phyloP scores from a whole-genome alignment of 2,329 filamentous ascomycete species.

The Parafenestella ontariensis region DNA sequence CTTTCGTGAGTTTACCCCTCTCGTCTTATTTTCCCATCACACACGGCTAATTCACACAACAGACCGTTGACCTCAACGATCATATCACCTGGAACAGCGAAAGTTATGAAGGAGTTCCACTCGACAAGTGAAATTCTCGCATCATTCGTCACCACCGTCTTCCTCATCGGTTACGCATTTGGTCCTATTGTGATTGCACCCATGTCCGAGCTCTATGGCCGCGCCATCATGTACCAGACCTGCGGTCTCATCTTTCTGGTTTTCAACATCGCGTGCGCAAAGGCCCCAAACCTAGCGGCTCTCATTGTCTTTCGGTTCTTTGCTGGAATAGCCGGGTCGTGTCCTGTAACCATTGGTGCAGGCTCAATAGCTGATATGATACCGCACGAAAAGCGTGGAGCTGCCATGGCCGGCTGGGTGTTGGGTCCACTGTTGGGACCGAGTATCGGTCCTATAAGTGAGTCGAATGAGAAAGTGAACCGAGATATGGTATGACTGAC shows the following conservation, averaged over 20 bases:
- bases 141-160: constrained; percentile 16
- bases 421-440: constrained; percentile 22
- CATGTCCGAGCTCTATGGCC: constrained; percentile 34
- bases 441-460: constrained; percentile 23
- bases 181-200: constrained; percentile 29
- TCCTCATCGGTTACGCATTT: constrained; percentile 22
- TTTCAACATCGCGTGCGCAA: constrained; percentile 68
- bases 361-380: constrained; percentile 36
- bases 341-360: constrained; percentile 26
- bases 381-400: constrained; percentile 18
- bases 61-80: background rate
- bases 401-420: constrained; percentile 24
- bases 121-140: constrained; percentile 10
- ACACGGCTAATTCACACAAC: no score
- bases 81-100: background rate
- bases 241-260: constrained; percentile 65
- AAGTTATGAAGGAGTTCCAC: constrained; percentile 8
- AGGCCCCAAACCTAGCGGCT: constrained; percentile 58
- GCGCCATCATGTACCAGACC: constrained; percentile 47
- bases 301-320: constrained; percentile 65
- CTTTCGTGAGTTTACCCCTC: background rate
- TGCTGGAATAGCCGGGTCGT: constrained; percentile 19
- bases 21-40: no score
- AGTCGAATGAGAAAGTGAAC: no score
- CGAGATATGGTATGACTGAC: no score